These are phyloP conservation scores for Aspergillus thermomutatus DNA, from an alignment of 2,329 filamentous ascomycete genomes.

Conservation along the genomic window DNA sequence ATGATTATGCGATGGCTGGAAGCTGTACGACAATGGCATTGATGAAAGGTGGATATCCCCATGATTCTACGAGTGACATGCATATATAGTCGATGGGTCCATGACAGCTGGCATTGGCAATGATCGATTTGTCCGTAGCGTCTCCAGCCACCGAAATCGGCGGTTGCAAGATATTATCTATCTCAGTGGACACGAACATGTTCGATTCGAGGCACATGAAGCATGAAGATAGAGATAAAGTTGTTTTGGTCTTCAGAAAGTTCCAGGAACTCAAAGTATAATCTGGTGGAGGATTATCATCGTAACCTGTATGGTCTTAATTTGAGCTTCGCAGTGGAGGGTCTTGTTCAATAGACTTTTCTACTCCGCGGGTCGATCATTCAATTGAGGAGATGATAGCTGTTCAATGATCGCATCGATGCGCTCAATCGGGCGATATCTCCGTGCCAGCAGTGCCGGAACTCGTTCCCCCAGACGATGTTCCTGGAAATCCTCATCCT, in stretches of 20 bases:
- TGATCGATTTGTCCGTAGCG: slow-evolving; percentile 9
- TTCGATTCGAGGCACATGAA: not conserved
- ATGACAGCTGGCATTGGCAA: slow-evolving; percentile 15
- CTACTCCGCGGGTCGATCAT: not conserved
- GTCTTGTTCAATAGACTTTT: not conserved
- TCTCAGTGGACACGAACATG: not conserved
- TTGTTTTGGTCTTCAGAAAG: not conserved
- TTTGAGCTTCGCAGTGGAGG: not conserved
- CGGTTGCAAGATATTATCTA: not conserved
- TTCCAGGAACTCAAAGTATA: not conserved
- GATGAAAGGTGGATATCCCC: not conserved
- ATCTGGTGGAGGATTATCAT: not conserved
- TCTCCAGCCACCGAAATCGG: not conserved
- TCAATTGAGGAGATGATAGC: not conserved
- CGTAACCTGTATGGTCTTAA: not conserved
- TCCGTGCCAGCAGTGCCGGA: slow-evolving; percentile 5
- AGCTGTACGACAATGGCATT: not conserved
- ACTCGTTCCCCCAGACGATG: not conserved
- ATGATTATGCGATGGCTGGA: not conserved
- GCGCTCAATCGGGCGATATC: slow-evolving; percentile 8
- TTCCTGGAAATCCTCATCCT: not conserved
- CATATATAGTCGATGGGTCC: slow-evolving; percentile 3
- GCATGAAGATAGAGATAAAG: not conserved
- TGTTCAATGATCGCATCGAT: not conserved
- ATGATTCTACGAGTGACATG: not conserved